These are phyloP conservation scores for Ramaria sp. DNA, from an alignment of 768 basidiomycete genomes.

Conservation along the genomic window DNA sequence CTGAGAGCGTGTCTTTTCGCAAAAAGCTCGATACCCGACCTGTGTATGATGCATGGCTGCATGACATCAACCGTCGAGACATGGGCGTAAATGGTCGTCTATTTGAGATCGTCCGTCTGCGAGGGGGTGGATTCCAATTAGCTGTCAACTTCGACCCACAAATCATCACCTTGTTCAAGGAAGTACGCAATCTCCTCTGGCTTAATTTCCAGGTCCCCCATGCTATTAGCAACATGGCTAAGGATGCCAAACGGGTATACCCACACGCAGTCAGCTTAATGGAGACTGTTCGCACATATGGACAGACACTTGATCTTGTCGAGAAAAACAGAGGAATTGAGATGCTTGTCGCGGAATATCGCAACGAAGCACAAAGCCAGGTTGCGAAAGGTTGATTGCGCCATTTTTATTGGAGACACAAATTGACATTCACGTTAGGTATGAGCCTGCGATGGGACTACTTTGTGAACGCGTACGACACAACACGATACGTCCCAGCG, in stretches of 20 bases:
- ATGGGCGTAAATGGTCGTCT: slow-evolving; percentile 86
- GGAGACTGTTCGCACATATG: slow-evolving; percentile 98
- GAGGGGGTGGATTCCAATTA: slow-evolving; percentile 68
- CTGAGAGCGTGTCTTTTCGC: slow-evolving; percentile 83
- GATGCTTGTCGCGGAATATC: slow-evolving; percentile 89
- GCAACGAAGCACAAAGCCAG: slow-evolving; percentile 90
- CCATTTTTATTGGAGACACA: neutral
- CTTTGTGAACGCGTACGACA: slow-evolving; percentile 91
- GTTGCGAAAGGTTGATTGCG: slow-evolving; percentile 65
- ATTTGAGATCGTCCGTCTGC: slow-evolving; percentile 78
- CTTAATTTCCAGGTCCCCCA: slow-evolving; percentile 93
- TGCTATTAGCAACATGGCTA: slow-evolving; percentile 91
- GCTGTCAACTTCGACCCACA: slow-evolving; percentile 98
- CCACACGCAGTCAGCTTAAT: slow-evolving; percentile 96
- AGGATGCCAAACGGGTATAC: slow-evolving; percentile 97
- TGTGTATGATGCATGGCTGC: slow-evolving; percentile 93
- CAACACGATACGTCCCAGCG: slow-evolving; percentile 58
- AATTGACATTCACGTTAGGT: slow-evolving; percentile 33
- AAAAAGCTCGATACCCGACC: slow-evolving; percentile 93
- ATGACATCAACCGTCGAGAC: slow-evolving; percentile 88
- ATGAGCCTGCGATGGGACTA: slow-evolving; percentile 97
- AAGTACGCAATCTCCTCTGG: slow-evolving; percentile 93
- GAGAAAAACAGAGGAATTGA: slow-evolving; percentile 87
- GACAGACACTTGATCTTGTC: slow-evolving; percentile 87
- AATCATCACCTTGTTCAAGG: slow-evolving; percentile 97